These are phyloP conservation scores for Candida sanyaensis DNA, from an alignment of 1,139 yeast genomes.

Conservation along the genomic window DNA sequence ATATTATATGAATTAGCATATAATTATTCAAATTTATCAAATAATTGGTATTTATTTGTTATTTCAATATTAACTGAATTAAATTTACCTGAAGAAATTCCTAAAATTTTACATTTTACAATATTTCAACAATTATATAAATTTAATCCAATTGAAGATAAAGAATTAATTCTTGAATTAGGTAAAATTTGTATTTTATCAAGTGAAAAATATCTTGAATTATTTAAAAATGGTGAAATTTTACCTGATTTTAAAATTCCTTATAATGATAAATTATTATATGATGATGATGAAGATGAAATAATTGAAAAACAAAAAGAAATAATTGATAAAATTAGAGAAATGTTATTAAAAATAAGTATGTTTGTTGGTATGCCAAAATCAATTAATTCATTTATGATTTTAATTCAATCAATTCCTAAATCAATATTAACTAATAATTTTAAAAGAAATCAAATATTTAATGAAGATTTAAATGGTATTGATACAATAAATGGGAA, in stretches of 20 bases:
- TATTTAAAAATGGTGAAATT: slow-evolving; percentile 42
- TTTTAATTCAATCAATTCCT: slow-evolving; percentile 68
- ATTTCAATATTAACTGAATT: slow-evolving; percentile 74
- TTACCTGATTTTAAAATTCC: slow-evolving; percentile 47
- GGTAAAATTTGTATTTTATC: slow-evolving; percentile 39
- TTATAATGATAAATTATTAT: slow-evolving; percentile 33
- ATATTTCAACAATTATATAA: slow-evolving; percentile 51
- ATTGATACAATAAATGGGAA: slow-evolving; percentile 48
- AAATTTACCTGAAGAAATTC: slow-evolving; percentile 78
- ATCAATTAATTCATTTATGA: slow-evolving; percentile 73
- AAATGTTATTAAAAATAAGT: slow-evolving; percentile 71
- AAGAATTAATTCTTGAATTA: slow-evolving; percentile 14
- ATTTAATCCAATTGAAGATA: slow-evolving; percentile 19
- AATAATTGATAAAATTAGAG: slow-evolving; percentile 65
- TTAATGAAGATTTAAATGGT: slow-evolving; percentile 18
- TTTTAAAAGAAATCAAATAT: slow-evolving; percentile 29
- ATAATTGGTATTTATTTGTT: slow-evolving; percentile 55
- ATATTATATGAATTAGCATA: slow-evolving; percentile 59
- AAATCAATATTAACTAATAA: slow-evolving; percentile 26
- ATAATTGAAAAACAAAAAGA: slow-evolving; percentile 34
- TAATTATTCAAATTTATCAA: slow-evolving; percentile 43
- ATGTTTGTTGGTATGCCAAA: slow-evolving; percentile 88
- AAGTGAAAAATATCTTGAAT: slow-evolving; percentile 36
- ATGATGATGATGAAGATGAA: slow-evolving; percentile 32
- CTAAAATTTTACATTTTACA: slow-evolving; percentile 72